These are phyloP conservation scores for Phanerodontia chrysosporium DNA, from an alignment of 768 basidiomycete species.

Conservation along the genomic window DNA sequence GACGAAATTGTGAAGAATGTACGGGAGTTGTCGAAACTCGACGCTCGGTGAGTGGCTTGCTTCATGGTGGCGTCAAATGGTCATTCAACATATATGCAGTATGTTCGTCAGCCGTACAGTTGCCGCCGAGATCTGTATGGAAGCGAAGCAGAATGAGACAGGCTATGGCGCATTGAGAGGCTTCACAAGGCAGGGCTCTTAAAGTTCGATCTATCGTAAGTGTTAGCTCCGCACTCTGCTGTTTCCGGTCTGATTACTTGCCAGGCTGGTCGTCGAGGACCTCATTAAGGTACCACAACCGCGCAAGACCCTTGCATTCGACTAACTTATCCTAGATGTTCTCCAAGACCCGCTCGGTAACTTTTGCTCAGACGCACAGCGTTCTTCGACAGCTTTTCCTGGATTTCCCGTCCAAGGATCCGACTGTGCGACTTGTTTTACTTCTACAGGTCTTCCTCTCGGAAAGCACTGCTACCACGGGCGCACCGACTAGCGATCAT, in stretches of 20 bases:
- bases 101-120: conserved; percentile 83
- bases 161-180: conserved; percentile 63
- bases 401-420: conserved; percentile 63
- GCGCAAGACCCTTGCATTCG: not conserved
- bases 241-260: not conserved
- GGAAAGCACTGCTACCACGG: conserved; percentile 15
- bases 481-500: conserved; percentile 13
- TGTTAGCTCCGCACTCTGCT: not conserved
- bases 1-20: conserved; percentile 69
- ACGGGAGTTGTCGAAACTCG: conserved; percentile 65
- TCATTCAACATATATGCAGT: conserved; percentile 30
- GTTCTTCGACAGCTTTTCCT: conserved; percentile 57
- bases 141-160: conserved; percentile 64
- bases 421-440: conserved; percentile 64
- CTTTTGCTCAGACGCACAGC: conserved; percentile 40
- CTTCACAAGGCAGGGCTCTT: conserved; percentile 63
- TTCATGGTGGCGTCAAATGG: not conserved
- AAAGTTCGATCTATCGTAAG: conserved; percentile 64
- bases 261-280: conserved; percentile 54
- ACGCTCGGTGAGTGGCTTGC: conserved; percentile 47
- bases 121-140: conserved; percentile 82
- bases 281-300: conserved; percentile 52
- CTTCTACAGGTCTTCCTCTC: conserved; percentile 62
- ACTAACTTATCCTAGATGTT: conserved; percentile 47
- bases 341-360: conserved; percentile 63